Evolutionary conservation across 257 asterid species (phyloP), one percentile per base, ranked within the genome.

Genomic region (Solanum bulbocastanum): DNA sequence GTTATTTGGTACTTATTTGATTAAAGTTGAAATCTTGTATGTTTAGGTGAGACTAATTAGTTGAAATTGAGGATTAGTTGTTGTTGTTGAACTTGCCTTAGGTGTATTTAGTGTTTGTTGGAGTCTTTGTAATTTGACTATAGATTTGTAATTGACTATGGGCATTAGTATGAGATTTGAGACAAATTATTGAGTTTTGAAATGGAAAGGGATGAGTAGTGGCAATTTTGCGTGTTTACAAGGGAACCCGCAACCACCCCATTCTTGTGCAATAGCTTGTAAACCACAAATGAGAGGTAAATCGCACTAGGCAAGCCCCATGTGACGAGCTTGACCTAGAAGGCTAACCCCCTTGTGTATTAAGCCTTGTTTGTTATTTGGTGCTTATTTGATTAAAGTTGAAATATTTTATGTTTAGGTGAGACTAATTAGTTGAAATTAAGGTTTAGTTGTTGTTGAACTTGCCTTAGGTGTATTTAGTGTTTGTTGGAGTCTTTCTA

Each of bases 251-350:
- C 30, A 60, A 10, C 6, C 1, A 4, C 0, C 1, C 25, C 25
- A 56, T 22, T 60, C 6, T 3, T 60, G 0, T 58, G 30, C 30
- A 22, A 60, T 60, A 60, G 68, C 30, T 60, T 13, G 14, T 22
- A 22, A 60, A 23, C 0, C 27, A 22, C 27, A 22, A 2, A 0
- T 0, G 10, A 56, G n/a, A 56, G 65, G 0, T 56, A 56, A 18
- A 20, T 0, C 4, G n/a, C 14, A 9, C 27, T 60, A 1, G 69
- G 30, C 30, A 60, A 60, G 69, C 13, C 30, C 22, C 32, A 23
- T 58, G 25, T 58, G 66, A 1, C 1, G 66, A 58, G 25, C 2
- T 58, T 8, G 12, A 58, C 66, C 12, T 0, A 46, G 20, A 46
- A 52, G 69, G 69, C 69, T 10, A 60, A 60, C 30, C 69, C 58